Evolutionary conservation across 495 filamentous ascomycete genomes (phyloP).

Genomic region (Clavariopsis aquatica): DNA sequence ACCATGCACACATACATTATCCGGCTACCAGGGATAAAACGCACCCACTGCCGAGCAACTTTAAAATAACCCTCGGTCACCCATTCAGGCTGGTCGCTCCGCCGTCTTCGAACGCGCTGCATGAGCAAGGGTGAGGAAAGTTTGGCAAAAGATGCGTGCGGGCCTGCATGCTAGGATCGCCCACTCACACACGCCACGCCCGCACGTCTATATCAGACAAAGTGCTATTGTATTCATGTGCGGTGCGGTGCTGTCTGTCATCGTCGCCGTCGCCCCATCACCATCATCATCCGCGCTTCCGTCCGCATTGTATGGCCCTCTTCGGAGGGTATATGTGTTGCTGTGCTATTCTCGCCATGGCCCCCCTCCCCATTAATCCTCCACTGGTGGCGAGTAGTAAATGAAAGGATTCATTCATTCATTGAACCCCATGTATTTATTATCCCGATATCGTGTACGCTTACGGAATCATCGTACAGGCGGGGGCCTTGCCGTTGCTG

Average conservation of each 20-base stretch:
- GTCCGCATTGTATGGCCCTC: too few relatives aligned
- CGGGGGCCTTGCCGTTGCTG: background rate
- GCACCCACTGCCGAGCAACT: background rate
- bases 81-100: background rate
- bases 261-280: too few relatives aligned
- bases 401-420: too few relatives aligned
- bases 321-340: too few relatives aligned
- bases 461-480: background rate
- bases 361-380: too few relatives aligned
- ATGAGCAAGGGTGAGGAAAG: background rate
- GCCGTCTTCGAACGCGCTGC: background rate
- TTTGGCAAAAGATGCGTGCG: background rate
- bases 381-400: too few relatives aligned
- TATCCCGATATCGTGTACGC: constrained; percentile 1
- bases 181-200: background rate
- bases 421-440: background rate
- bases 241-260: too few relatives aligned
- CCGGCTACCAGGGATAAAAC: constrained; percentile 25
- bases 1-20: constrained; percentile 9
- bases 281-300: too few relatives aligned
- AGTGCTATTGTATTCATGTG: background rate
- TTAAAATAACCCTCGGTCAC: background rate
- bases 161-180: background rate
- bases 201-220: background rate
- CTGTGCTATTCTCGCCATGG: too few relatives aligned